Percentiles rank a stretch among this genome's conserved stretches.
Evolutionary conservation across 352 stramenopile species (phyloP).

Genomic region (Phytophthora sojae): DNA sequence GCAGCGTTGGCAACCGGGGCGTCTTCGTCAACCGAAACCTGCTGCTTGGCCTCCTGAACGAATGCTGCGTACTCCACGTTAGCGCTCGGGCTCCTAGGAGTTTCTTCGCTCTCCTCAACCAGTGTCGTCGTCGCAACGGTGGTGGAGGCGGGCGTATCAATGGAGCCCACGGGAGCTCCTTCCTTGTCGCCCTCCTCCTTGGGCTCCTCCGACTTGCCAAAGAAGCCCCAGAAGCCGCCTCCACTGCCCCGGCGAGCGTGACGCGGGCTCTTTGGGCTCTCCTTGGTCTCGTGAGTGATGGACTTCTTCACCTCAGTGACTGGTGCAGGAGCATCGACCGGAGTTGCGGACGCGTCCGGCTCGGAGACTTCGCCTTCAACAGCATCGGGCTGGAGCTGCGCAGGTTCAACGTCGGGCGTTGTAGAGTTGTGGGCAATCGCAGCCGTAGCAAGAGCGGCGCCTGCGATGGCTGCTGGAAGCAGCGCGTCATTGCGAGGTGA

Average conservation of each 20-base stretch:
- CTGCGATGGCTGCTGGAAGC: background rate
- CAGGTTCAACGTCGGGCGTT: background rate
- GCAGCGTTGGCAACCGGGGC: background rate
- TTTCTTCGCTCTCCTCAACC: background rate
- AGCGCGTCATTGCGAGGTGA: background rate
- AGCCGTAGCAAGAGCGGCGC: background rate
- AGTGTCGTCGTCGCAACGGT: background rate
- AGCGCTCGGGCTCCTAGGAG: background rate
- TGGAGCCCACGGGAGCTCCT: background rate
- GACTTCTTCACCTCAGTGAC: background rate
- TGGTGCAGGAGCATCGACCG: background rate
- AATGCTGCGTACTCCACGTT: background rate
- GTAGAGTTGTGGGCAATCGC: background rate
- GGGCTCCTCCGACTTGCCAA: slow-evolving; percentile 26
- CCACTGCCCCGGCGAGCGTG: slow-evolving; percentile 12
- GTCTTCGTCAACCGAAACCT: background rate
- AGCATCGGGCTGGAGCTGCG: background rate
- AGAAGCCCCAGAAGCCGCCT: slow-evolving; percentile 40
- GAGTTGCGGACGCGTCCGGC: background rate
- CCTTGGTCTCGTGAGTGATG: background rate
- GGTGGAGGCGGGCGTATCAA: background rate
- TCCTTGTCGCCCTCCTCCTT: background rate
- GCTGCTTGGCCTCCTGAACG: background rate
- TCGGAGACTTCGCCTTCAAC: background rate
- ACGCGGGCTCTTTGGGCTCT: slow-evolving; percentile 17